A percentile compares a stretch with the other conserved stretches of the same genome.
phyloP scores from a whole-genome alignment of 1,139 yeast species.

The Yamadazyma trypodendri region DNA sequence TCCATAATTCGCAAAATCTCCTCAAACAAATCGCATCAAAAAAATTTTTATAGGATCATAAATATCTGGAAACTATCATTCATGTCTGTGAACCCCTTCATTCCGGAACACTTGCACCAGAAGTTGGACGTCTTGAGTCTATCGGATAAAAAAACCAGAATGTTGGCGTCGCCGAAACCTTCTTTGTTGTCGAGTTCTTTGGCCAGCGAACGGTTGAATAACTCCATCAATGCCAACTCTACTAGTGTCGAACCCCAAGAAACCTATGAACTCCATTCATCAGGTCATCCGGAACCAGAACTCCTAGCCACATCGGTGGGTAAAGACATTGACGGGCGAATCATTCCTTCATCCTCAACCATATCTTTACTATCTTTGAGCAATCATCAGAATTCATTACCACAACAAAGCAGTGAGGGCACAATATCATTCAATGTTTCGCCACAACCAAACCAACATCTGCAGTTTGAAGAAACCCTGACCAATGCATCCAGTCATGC shows the following conservation, averaged over 20 bases:
- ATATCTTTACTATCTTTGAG: constrained; percentile 52
- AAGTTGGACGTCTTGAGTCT: constrained; percentile 17
- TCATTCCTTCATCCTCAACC: constrained; percentile 55
- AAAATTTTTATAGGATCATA: neutral
- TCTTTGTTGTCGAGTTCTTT: constrained; percentile 18
- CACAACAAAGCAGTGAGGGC: constrained; percentile 5
- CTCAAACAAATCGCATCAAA: neutral
- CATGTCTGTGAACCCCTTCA: constrained; percentile 16
- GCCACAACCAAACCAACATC: constrained; percentile 4
- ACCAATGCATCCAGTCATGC: constrained; percentile 1
- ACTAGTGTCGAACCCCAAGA: neutral
- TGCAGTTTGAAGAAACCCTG: constrained; percentile 7
- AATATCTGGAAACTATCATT: neutral
- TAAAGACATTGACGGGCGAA: constrained; percentile 45
- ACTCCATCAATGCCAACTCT: neutral
- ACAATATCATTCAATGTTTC: constrained; percentile 2
- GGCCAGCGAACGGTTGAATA: constrained; percentile 13
- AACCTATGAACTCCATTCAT: neutral
- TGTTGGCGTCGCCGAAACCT: constrained; percentile 9
- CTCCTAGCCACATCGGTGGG: constrained; percentile 57
- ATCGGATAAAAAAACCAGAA: constrained; percentile 8
- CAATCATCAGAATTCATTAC: constrained; percentile 15
- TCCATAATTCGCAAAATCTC: neutral
- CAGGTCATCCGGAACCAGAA: constrained; percentile 52
- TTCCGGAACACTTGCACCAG: constrained; percentile 20